phyloP scores from a whole-genome alignment of 202 grass and related monocot genomes.

The Carex arenaria region DNA sequence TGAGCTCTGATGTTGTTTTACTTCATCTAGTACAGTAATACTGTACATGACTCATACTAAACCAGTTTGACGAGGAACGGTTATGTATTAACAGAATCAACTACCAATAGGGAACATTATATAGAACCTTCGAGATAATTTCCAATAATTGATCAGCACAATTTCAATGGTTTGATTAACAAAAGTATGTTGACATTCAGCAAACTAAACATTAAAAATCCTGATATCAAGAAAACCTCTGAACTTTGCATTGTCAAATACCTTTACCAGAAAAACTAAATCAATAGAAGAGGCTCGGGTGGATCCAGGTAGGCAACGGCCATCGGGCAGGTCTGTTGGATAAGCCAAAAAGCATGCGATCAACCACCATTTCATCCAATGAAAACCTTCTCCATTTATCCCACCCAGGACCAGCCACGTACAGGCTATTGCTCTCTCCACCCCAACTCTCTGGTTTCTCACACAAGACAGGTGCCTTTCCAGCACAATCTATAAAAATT shows the following conservation, averaged over 20 bases:
- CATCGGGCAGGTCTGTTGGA: neutral
- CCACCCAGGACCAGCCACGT: neutral
- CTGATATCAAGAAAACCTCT: neutral
- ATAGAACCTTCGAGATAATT: neutral
- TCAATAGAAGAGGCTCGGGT: conserved; percentile 16
- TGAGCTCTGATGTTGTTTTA: neutral
- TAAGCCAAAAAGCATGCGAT: neutral
- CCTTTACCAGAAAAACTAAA: neutral
- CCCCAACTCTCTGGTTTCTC: conserved; percentile 17
- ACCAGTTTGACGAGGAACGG: neutral
- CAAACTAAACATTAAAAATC: neutral
- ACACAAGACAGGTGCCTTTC: conserved; percentile 8
- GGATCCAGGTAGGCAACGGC: conserved; percentile 16
- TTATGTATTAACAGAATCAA: neutral
- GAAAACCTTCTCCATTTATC: neutral
- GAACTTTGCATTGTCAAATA: neutral
- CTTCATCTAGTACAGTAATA: neutral
- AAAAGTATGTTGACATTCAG: neutral
- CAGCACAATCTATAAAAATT: conserved; percentile 11
- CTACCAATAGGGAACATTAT: neutral
- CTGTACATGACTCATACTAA: neutral
- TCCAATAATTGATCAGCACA: neutral
- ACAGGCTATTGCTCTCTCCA: neutral
- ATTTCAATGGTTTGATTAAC: neutral
- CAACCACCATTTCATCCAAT: neutral